Conservation (phyloP, 805 yeast genomes). For the Teunomyces barrocoloradensis region DNA sequence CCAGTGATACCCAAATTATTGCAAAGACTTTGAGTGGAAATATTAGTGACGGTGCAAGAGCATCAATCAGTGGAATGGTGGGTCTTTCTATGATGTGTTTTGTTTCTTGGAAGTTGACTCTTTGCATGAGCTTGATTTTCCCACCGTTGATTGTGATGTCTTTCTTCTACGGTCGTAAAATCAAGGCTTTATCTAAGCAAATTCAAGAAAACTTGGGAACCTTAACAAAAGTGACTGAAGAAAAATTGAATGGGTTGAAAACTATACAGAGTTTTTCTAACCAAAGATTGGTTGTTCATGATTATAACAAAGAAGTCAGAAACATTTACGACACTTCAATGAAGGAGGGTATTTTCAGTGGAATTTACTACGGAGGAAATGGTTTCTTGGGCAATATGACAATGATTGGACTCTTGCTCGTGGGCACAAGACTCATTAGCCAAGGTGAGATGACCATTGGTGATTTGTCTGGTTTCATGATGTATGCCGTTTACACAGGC, state of each 20-base stretch:
- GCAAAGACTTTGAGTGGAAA: conserved; percentile 84
- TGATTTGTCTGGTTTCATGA: conserved; percentile 86
- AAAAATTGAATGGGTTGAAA: conserved; percentile 77
- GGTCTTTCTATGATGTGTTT: conserved; percentile 91
- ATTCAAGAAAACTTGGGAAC: conserved; percentile 84
- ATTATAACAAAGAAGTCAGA: conserved; percentile 70
- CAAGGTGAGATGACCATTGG: conserved; percentile 79
- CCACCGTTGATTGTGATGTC: conserved; percentile 85
- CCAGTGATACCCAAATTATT: conserved; percentile 86
- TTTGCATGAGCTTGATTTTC: conserved; percentile 72
- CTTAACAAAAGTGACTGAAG: conserved; percentile 88
- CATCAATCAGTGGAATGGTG: conserved; percentile 76
- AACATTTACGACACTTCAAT: conserved; percentile 64
- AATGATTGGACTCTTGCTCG: conserved; percentile 67
- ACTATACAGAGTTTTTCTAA: conserved; percentile 92
- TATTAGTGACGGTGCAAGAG: conserved; percentile 86
- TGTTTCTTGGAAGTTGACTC: conserved; percentile 79
- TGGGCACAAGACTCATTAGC: conserved; percentile 81
- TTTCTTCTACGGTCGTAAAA: conserved; percentile 74
- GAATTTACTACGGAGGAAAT: conserved; percentile 72
- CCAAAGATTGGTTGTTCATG: conserved; percentile 71
- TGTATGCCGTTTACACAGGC: conserved; percentile 94
- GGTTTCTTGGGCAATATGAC: conserved; percentile 84
- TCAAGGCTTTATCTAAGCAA: conserved; percentile 68
- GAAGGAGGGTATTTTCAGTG: conserved; percentile 76